Base-by-base conservation (phyloP, 768 basidiomycete species). In the Lactarius hatsudake region DNA sequence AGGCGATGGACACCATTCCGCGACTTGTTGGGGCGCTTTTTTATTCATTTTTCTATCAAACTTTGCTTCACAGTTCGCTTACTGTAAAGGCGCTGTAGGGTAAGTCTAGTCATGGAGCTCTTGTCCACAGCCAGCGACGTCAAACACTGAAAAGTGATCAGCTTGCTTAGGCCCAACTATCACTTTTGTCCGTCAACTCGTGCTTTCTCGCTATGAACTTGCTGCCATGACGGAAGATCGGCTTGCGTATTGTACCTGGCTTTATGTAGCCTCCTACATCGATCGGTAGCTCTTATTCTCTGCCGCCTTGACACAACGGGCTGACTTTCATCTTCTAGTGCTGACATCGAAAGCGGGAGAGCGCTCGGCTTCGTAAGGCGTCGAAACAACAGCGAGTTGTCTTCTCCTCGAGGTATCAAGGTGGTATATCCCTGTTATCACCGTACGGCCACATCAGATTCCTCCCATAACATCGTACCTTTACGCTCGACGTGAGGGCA, bases 1-100 rank as follows among this genome's bases (percentile, higher is more conserved):
- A 45, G 23, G 45, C 15, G 36, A 34, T 20, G 55, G 15, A 9
- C 34, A 23, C 34, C 12, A 34, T 40, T 36, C 51, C 3, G 20
- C 30, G 40, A 62, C 59, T 64, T 64, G 71, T 10, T 45, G 20
- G 18, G 32, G 43, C 17, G 17, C 17, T 8, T 42, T 5, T 9
- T 45, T 45, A 45, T 45, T n/a, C 10, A 45, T n/a, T 20, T 43
- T 43, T 12, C 20, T n/a, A n/a, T 45, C 43, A 20, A 20, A 6
- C 18, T 20, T 45, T n/a, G 20, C 43, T 45, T 45, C 43, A 20
- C 43, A 20, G 43, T 45, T 45, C 20, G 43, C 18, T 45, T 20
- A n/a, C n/a, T n/a, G n/a, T n/a, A 45, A 45, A 6, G 20, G 43
- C 20, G 20, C 20, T 45, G 3, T n/a, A 45, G 43, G 43, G 43